Base-by-base conservation (phyloP, 495 filamentous ascomycete genomes). In the Penicillium canariense region DNA sequence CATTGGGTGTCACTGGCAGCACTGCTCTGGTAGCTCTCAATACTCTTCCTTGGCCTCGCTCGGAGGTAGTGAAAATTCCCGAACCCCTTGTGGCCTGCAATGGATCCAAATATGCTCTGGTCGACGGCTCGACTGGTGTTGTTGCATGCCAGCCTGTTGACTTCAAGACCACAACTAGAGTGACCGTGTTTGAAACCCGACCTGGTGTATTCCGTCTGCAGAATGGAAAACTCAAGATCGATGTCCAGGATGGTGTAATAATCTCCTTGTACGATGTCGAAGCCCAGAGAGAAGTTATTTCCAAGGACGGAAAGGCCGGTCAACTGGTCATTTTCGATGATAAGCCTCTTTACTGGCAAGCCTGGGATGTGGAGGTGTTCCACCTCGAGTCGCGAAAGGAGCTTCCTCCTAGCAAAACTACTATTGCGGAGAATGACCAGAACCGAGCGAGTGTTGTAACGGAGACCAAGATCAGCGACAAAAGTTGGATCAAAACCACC, bases 321-420 rank as follows among this genome's bases (percentile, higher is more conserved):
- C 92, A 97, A 64, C 79, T 96, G 7, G 91, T 98, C 54, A 87
- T 97, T 47, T 97, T 95, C 66, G 94, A 98, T 65, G 94, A 98
- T 71, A 97, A 97, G 72, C 94, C 94, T 15, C 80, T 97, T 17
- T 96, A 96, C 74, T 98, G 94, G 94, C 93, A 98, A 73, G 94
- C 92, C 1, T 98, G 94, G 94, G 94, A 98, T 70, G 91, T 96
- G 28, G 94, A 98, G 68, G 90, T 97, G 40, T 98, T 87, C 75
- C 94, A 97, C 56, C 81, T 96, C 20, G 87, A 91, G 50, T 93
- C 90, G 0, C 84, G 94, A 45, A 82, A 88, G 58, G 89, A 89
- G 61, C 75, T 98, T 5, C 63, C 75, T 0, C 77, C 82, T 20
- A 75, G 81, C 43, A 76, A 82, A 56, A 89, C 87, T n/a, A 75